Conservation (phyloP, 1,139 yeast species). For the Pichia norvegensis region DNA sequence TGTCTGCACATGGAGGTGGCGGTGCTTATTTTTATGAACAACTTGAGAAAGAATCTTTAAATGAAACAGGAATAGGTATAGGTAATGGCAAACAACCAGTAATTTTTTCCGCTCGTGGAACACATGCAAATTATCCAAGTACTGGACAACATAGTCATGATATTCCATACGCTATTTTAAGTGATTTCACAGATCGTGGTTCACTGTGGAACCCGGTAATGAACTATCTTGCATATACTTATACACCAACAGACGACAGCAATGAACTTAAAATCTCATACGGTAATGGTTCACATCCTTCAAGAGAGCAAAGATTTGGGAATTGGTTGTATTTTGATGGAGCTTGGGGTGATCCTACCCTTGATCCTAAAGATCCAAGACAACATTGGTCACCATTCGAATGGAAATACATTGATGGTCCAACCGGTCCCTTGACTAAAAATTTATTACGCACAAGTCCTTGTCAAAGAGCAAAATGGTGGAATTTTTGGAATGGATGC, state of each 20-base stretch:
- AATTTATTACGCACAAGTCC: conserved; percentile 60
- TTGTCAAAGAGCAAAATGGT: conserved; percentile 82
- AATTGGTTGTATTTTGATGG: conserved; percentile 79
- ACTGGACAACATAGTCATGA: conserved; percentile 96
- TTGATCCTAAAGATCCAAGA: conserved; percentile 60
- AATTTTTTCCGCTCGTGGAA: conserved; percentile 86
- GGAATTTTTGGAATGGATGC: conserved; percentile 66
- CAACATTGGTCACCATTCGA: conserved; percentile 78
- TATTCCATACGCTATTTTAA: conserved; percentile 79
- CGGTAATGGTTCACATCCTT: conserved; percentile 38
- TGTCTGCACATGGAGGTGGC: conserved; percentile 98
- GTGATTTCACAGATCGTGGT: conserved; percentile 93
- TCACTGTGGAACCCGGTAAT: conserved; percentile 88
- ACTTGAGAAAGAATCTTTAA: conserved; percentile 38
- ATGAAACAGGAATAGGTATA: conserved; percentile 10
- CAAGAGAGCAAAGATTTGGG: conserved; percentile 57
- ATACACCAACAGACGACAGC: conserved; percentile 40
- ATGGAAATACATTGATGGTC: conserved; percentile 86
- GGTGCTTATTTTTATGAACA: conserved; percentile 75
- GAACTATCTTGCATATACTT: conserved; percentile 75
- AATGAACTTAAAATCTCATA: conserved; percentile 29
- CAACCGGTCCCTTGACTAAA: conserved; percentile 79
- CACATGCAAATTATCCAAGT: conserved; percentile 95
- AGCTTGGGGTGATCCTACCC: conserved; percentile 82
- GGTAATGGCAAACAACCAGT: conserved; percentile 44